phyloP scores from a whole-genome alignment of 2,329 filamentous ascomycete species.

The Aspergillus bombycis region DNA sequence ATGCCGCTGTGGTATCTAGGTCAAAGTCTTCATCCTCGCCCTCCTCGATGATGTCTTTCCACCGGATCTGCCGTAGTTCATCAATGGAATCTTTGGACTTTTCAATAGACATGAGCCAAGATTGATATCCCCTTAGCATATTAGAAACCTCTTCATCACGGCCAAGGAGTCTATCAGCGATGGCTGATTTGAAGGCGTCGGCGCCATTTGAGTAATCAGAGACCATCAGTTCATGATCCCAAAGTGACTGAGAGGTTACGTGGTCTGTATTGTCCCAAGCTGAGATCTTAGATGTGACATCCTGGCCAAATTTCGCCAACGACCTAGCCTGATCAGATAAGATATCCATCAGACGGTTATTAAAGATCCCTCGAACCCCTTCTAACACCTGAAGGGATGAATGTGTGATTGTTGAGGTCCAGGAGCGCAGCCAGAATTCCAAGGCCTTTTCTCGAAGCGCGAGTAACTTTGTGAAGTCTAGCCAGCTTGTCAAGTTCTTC shows the following conservation, averaged over 20 bases:
- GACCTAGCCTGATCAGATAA: constrained; percentile 66
- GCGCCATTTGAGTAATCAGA: constrained; percentile 69
- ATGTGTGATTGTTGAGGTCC: constrained; percentile 60
- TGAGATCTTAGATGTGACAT: constrained; percentile 64
- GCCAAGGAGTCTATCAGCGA: constrained; percentile 73
- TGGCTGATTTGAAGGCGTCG: constrained; percentile 66
- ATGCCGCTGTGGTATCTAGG: constrained; percentile 42
- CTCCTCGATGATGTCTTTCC: constrained; percentile 44
- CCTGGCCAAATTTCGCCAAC: constrained; percentile 66
- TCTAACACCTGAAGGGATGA: constrained; percentile 67
- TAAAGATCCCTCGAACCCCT: constrained; percentile 69
- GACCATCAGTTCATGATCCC: constrained; percentile 67
- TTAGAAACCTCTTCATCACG: constrained; percentile 67
- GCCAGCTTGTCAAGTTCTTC: constrained; percentile 61
- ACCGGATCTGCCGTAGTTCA: constrained; percentile 38
- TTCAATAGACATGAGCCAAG: constrained; percentile 75
- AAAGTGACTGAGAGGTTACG: constrained; percentile 61
- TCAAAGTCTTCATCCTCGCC: constrained; percentile 43
- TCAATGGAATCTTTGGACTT: constrained; percentile 40
- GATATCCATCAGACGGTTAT: constrained; percentile 66
- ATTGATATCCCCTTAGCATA: constrained; percentile 66
- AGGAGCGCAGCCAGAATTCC: constrained; percentile 72
- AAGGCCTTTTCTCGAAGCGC: constrained; percentile 71
- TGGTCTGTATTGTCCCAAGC: constrained; percentile 62
- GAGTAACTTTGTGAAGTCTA: constrained; percentile 70